Conservation (phyloP, 495 filamentous ascomycete genomes). For the Penicillium coprophilum region DNA sequence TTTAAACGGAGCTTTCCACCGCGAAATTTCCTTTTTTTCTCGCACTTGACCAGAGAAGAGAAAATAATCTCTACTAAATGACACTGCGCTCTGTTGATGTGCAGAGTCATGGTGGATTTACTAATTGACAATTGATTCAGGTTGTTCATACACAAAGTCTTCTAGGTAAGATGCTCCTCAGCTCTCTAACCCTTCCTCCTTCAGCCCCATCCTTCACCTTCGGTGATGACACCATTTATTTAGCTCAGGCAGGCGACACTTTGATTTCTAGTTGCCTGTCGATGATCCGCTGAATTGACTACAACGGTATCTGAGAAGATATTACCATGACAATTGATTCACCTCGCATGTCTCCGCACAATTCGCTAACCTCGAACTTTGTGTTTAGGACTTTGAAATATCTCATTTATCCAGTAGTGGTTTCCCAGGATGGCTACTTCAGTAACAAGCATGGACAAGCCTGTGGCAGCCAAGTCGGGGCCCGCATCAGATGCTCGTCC, state of each 20-base stretch:
- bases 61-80: slow-evolving; percentile 9
- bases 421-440: slow-evolving; percentile 19
- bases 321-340: slow-evolving; percentile 11
- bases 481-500: slow-evolving; percentile 21
- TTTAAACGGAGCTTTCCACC: slow-evolving; percentile 28
- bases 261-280: slow-evolving; percentile 75
- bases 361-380: slow-evolving; percentile 26
- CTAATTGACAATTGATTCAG: slow-evolving; percentile 1
- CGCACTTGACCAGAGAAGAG: slow-evolving; percentile 11
- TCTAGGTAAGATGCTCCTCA: slow-evolving; percentile 20
- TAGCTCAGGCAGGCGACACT: slow-evolving; percentile 54
- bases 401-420: slow-evolving; percentile 18
- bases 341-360: slow-evolving; percentile 14
- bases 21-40: slow-evolving; percentile 28
- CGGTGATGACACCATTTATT: slow-evolving; percentile 48
- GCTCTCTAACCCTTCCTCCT: slow-evolving; percentile 5
- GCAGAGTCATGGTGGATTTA: slow-evolving; percentile 7
- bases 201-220: slow-evolving; percentile 17
- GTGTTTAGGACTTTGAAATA: slow-evolving; percentile 11
- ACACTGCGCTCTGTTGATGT: slow-evolving; percentile 1
- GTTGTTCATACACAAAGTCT: not conserved
- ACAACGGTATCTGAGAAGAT: slow-evolving; percentile 98
- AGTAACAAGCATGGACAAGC: slow-evolving; percentile 17
- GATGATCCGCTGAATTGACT: slow-evolving; percentile 77
- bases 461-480: slow-evolving; percentile 17